A percentile compares a stretch with the other conserved stretches of the same genome.
These are phyloP conservation scores for Trebouxia sp. DNA, from an alignment of 139 green algal genomes.

Conservation along the genomic window DNA sequence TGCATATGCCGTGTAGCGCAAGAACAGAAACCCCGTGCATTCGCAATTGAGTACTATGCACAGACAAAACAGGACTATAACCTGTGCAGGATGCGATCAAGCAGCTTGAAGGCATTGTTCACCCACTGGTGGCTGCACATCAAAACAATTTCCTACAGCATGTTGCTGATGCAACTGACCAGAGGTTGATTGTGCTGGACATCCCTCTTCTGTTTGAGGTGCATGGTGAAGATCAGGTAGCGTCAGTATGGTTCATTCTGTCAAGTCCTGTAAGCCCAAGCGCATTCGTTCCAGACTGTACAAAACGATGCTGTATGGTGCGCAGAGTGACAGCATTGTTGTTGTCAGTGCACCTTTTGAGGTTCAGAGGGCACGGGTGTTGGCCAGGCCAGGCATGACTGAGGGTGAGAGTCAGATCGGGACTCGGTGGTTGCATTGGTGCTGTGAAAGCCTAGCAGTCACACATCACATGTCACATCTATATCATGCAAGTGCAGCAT, in stretches of 20 bases:
- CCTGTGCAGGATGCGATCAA: slow-evolving; percentile 55
- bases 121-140: slow-evolving; percentile 73
- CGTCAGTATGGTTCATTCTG: too few relatives aligned
- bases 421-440: too few relatives aligned
- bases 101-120: slow-evolving; percentile 76
- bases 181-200: slow-evolving; percentile 73
- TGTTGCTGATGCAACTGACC: slow-evolving; percentile 15
- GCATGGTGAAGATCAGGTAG: slow-evolving; percentile 40
- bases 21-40: too few relatives aligned
- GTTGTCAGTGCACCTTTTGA: slow-evolving; percentile 66
- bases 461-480: too few relatives aligned
- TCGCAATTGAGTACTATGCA: too few relatives aligned
- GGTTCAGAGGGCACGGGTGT: slow-evolving; percentile 70
- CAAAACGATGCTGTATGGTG: not conserved
- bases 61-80: too few relatives aligned
- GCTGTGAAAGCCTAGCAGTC: too few relatives aligned
- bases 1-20: not conserved
- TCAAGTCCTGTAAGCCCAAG: too few relatives aligned
- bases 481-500: too few relatives aligned
- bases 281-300: not conserved
- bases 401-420: slow-evolving; percentile 13
- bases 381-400: slow-evolving; percentile 78
- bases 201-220: slow-evolving; percentile 90
- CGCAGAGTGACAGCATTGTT: slow-evolving; percentile 61
- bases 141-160: slow-evolving; percentile 47